Conservation (phyloP, 2,329 filamentous ascomycete species). For the Cercospora sojina region DNA sequence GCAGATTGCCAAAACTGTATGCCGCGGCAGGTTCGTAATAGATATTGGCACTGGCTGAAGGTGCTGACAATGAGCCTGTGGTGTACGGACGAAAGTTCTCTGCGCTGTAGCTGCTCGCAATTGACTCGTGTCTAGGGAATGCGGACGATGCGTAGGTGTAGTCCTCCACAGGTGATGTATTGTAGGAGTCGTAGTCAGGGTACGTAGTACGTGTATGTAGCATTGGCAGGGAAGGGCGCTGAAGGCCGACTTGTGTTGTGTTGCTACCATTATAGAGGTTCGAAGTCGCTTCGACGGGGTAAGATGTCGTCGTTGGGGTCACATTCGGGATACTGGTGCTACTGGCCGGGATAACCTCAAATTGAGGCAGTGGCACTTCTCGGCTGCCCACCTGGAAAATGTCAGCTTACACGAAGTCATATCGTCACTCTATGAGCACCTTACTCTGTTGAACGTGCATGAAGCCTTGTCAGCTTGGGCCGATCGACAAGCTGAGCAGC, state of each 20-base stretch:
- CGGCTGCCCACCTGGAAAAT: constrained; percentile 23
- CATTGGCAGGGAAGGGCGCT: constrained; percentile 31
- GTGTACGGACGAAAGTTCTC: constrained; percentile 34
- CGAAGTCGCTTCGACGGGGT: constrained; percentile 19
- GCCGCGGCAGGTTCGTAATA: constrained; percentile 31
- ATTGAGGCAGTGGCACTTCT: constrained; percentile 18
- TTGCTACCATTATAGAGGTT: constrained; percentile 18
- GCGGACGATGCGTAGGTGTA: constrained; percentile 32
- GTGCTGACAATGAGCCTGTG: constrained; percentile 28
- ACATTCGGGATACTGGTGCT: constrained; percentile 13
- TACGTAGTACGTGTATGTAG: constrained; percentile 29
- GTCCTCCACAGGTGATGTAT: constrained; percentile 31
- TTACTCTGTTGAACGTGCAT: constrained; percentile 75
- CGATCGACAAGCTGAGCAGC: constrained; percentile 80
- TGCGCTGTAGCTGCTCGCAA: constrained; percentile 29
- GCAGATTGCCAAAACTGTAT: constrained; percentile 34
- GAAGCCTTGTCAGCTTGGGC: constrained; percentile 61
- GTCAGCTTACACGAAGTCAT: constrained; percentile 1
- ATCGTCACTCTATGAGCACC: background rate
- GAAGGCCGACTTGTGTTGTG: constrained; percentile 16
- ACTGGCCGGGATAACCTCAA: constrained; percentile 22
- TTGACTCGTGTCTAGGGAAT: constrained; percentile 30
- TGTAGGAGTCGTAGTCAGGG: constrained; percentile 34
- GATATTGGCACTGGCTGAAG: constrained; percentile 29
- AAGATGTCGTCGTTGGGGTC: constrained; percentile 16